These are phyloP conservation scores for Alternaria rosae DNA, from an alignment of 2,329 filamentous ascomycete genomes.

Conservation along the genomic window DNA sequence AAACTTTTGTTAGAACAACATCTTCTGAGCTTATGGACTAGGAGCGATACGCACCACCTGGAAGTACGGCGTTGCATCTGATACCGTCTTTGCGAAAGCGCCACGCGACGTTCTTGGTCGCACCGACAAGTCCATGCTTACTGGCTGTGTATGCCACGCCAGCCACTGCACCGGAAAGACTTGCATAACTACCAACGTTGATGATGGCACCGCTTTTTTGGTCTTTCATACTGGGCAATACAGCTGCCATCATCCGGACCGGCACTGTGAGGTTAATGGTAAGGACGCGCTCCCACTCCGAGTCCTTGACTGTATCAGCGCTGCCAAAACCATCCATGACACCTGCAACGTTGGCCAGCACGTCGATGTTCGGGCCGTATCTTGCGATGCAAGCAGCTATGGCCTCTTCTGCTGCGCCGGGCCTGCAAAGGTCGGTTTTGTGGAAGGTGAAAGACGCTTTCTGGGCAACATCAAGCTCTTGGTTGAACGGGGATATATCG, in stretches of 20 bases:
- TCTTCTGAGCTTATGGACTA: neutral
- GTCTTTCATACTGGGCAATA: slow-evolving; percentile 53
- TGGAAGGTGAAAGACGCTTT: slow-evolving; percentile 25
- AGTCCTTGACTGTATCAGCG: slow-evolving; percentile 49
- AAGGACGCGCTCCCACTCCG: slow-evolving; percentile 52
- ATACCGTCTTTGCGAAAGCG: slow-evolving; percentile 56
- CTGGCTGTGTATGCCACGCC: slow-evolving; percentile 57
- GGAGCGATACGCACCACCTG: slow-evolving; percentile 38
- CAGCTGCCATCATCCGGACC: slow-evolving; percentile 55
- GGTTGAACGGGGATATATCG: slow-evolving; percentile 27
- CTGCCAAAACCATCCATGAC: slow-evolving; percentile 52
- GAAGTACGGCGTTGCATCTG: slow-evolving; percentile 57
- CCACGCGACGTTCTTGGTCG: slow-evolving; percentile 59
- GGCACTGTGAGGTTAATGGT: slow-evolving; percentile 55
- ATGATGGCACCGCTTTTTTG: slow-evolving; percentile 52
- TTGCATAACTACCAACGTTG: slow-evolving; percentile 47
- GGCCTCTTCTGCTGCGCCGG: slow-evolving; percentile 20
- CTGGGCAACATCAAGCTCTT: neutral
- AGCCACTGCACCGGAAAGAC: slow-evolving; percentile 49
- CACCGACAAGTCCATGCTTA: slow-evolving; percentile 56
- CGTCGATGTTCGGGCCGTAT: slow-evolving; percentile 41
- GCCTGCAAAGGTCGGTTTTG: slow-evolving; percentile 22
- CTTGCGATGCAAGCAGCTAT: slow-evolving; percentile 24
- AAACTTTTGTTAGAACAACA: neutral
- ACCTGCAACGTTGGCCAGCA: slow-evolving; percentile 56